Conservation (phyloP, 2,329 filamentous ascomycete species). For the Tolypocladium endophyticum region DNA sequence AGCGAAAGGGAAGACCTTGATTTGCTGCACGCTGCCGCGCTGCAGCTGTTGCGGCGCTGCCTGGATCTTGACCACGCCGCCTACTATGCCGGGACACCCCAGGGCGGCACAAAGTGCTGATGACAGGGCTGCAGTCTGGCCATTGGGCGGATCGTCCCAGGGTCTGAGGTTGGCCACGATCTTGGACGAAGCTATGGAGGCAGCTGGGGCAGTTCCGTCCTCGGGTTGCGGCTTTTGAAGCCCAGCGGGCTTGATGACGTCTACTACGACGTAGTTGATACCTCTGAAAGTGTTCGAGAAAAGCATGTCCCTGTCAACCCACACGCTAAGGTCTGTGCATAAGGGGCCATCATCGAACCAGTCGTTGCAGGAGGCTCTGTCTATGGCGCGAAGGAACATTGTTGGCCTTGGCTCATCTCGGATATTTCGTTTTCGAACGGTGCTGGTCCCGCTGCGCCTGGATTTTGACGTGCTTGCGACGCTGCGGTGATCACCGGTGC, state of each 20-base stretch:
- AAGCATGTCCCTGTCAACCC: constrained; percentile 74
- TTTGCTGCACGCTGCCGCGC: constrained; percentile 48
- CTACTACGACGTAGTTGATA: constrained; percentile 67
- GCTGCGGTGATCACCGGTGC: constrained; percentile 65
- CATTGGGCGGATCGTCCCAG: constrained; percentile 84
- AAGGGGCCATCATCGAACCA: constrained; percentile 66
- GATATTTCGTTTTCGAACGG: constrained; percentile 42
- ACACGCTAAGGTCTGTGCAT: constrained; percentile 57
- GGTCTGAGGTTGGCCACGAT: constrained; percentile 64
- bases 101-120: constrained; percentile 64
- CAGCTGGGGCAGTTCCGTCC: constrained; percentile 49
- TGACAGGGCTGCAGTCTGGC: constrained; percentile 70
- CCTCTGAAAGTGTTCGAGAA: constrained; percentile 63
- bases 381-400: constrained; percentile 72
- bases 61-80: constrained; percentile 79
- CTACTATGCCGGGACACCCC: constrained; percentile 62
- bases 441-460: constrained; percentile 69
- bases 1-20: constrained; percentile 77
- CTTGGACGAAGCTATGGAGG: constrained; percentile 34
- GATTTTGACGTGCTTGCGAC: constrained; percentile 70
- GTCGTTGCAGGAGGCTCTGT: constrained; percentile 56
- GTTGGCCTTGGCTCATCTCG: constrained; percentile 58
- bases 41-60: constrained; percentile 65
- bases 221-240: constrained; percentile 62
- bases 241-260: constrained; percentile 74